Evolutionary conservation across 805 yeast species (phyloP).

Genomic region (Yamadazyma akitaensis): DNA sequence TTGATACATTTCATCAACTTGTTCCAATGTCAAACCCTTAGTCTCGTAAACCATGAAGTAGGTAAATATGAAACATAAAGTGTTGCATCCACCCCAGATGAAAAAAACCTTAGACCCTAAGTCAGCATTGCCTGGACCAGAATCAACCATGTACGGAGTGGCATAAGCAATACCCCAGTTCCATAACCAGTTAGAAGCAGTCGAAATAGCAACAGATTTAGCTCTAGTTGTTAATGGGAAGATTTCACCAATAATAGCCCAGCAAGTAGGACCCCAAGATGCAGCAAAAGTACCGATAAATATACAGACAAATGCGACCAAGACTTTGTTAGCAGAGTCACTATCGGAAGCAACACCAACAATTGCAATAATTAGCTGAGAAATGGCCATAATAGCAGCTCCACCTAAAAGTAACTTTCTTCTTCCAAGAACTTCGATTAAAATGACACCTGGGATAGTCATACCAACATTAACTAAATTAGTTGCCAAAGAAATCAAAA

Average conservation of each 20-base stretch:
- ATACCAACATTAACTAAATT: slow-evolving; percentile 39
- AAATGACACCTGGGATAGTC: slow-evolving; percentile 36
- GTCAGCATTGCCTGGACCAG: slow-evolving; percentile 37
- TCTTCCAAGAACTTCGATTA: slow-evolving; percentile 52
- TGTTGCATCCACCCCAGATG: slow-evolving; percentile 42
- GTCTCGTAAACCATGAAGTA: slow-evolving; percentile 37
- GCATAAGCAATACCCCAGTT: slow-evolving; percentile 42
- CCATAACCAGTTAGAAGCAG: slow-evolving; percentile 42
- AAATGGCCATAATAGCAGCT: slow-evolving; percentile 57
- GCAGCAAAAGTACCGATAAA: slow-evolving; percentile 41
- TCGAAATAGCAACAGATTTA: slow-evolving; percentile 36
- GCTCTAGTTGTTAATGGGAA: slow-evolving; percentile 38
- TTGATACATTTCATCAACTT: slow-evolving; percentile 39
- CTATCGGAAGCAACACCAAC: slow-evolving; percentile 39
- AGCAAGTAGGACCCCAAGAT: slow-evolving; percentile 41
- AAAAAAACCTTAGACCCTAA: slow-evolving; percentile 41
- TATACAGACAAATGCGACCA: slow-evolving; percentile 38
- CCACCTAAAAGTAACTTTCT: slow-evolving; percentile 59
- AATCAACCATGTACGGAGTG: slow-evolving; percentile 40
- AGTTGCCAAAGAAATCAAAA: slow-evolving; percentile 43
- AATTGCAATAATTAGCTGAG: slow-evolving; percentile 49
- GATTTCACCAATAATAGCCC: slow-evolving; percentile 39
- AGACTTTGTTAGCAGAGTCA: slow-evolving; percentile 26
- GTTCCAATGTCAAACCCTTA: slow-evolving; percentile 41
- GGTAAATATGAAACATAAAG: slow-evolving; percentile 30